phyloP scores from a whole-genome alignment of 805 yeast genomes.

The Hanseniaspora opuntiae region DNA sequence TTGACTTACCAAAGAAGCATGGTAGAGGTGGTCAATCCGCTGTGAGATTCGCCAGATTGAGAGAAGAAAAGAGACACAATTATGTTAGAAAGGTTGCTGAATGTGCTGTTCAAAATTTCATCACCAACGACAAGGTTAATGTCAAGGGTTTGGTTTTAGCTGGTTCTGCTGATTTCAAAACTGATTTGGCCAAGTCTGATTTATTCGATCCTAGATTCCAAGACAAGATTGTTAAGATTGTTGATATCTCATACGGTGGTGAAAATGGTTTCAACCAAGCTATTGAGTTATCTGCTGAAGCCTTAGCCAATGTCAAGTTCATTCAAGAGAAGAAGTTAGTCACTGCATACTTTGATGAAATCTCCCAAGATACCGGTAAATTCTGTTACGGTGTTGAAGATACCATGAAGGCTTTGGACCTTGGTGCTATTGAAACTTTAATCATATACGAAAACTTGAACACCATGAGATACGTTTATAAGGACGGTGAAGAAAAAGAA shows the following conservation, averaged over 20 bases:
- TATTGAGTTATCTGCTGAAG: conserved; percentile 91
- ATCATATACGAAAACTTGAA: conserved; percentile 90
- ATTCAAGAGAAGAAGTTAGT: conserved; percentile 96
- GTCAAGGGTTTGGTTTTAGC: conserved; percentile 92
- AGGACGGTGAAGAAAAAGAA: conserved; percentile 68
- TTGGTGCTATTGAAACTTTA: conserved; percentile 87
- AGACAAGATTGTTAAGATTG: conserved; percentile 77
- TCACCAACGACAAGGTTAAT: conserved; percentile 85
- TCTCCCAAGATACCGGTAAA: conserved; percentile 91
- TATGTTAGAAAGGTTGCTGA: conserved; percentile 97
- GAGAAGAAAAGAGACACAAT: conserved; percentile 98
- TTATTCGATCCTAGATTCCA: conserved; percentile 82
- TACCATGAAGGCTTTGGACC: conserved; percentile 87
- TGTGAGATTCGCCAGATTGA: conserved; percentile 92
- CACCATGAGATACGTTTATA: conserved; percentile 67
- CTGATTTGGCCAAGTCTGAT: conserved; percentile 83
- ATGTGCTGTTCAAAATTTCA: conserved; percentile 93
- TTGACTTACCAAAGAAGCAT: conserved; percentile 97
- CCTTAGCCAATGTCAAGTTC: conserved; percentile 90
- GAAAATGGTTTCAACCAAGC: conserved; percentile 99
- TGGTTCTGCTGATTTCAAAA: conserved; percentile 98
- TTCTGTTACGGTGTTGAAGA: conserved; percentile 97
- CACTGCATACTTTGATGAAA: conserved; percentile 87
- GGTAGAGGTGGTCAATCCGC: conserved; percentile 99
- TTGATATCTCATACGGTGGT: conserved; percentile 97